Percentiles rank a stretch among this genome's conserved stretches.
Evolutionary conservation across 2,329 filamentous ascomycete species (phyloP).

Genomic region (Karstenula rhodostoma): DNA sequence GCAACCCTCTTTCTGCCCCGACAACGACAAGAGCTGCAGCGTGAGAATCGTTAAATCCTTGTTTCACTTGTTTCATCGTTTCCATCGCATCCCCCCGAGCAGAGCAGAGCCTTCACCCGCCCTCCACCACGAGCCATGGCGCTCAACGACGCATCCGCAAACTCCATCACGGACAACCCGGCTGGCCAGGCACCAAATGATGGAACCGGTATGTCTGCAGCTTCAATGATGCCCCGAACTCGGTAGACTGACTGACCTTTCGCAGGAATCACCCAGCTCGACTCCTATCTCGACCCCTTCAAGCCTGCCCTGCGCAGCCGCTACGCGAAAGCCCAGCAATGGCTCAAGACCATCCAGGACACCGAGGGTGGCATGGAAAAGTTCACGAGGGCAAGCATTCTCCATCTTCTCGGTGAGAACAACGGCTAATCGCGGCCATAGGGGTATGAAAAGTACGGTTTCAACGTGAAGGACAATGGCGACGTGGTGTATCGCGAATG

Average conservation of each 20-base stretch:
- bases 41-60: background rate
- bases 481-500: slow-evolving; percentile 94
- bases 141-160: slow-evolving; percentile 56
- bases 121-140: slow-evolving; percentile 38
- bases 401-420: background rate
- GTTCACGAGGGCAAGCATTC: slow-evolving; percentile 76
- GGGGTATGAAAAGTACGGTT: slow-evolving; percentile 87
- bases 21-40: slow-evolving; percentile 24
- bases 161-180: slow-evolving; percentile 55
- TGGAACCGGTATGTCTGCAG: slow-evolving; percentile 68
- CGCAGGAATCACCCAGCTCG: slow-evolving; percentile 84
- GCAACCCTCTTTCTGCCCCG: slow-evolving; percentile 27
- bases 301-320: slow-evolving; percentile 77
- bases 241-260: slow-evolving; percentile 34
- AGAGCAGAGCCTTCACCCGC: slow-evolving; percentile 16
- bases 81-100: background rate
- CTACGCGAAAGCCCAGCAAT: slow-evolving; percentile 80
- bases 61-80: background rate
- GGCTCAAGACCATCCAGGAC: slow-evolving; percentile 84
- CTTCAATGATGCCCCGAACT: background rate
- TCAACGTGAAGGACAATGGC: slow-evolving; percentile 81
- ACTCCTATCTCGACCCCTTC: slow-evolving; percentile 91
- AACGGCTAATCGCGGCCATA: slow-evolving; percentile 50
- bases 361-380: slow-evolving; percentile 89
- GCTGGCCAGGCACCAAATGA: slow-evolving; percentile 68